Evolutionary conservation across 2,329 filamentous ascomycete genomes (phyloP).

Genomic region (Talaromyces sp.): DNA sequence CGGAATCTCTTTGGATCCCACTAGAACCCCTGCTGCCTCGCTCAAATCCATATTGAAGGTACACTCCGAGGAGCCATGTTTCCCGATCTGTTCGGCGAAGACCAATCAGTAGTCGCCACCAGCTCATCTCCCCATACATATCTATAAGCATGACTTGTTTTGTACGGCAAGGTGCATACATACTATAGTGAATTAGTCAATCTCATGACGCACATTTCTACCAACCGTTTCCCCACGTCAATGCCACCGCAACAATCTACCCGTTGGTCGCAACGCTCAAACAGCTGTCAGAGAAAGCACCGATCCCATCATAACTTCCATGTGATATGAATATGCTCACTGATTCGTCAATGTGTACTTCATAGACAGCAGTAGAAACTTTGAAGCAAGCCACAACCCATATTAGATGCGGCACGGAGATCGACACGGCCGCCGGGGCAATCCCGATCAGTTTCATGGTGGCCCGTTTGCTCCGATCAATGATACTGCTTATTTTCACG

Average conservation of each 20-base stretch:
- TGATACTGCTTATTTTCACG: too few relatives aligned
- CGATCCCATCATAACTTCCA: slow-evolving; percentile 60
- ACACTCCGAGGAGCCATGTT: slow-evolving; percentile 39
- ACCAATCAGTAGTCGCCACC: slow-evolving; percentile 54
- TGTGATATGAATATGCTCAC: slow-evolving; percentile 65
- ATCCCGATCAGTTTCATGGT: slow-evolving; percentile 65
- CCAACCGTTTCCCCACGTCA: slow-evolving; percentile 59
- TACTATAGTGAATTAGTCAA: slow-evolving; percentile 57
- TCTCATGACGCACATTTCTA: slow-evolving; percentile 58
- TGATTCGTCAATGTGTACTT: slow-evolving; percentile 57
- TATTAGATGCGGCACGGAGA: slow-evolving; percentile 10
- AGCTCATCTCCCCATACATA: slow-evolving; percentile 50
- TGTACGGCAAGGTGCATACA: too few relatives aligned
- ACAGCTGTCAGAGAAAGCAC: slow-evolving; percentile 61
- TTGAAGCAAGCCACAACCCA: slow-evolving; percentile 54
- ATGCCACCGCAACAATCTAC: slow-evolving; percentile 51
- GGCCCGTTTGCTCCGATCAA: slow-evolving; percentile 49
- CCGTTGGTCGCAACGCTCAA: slow-evolving; percentile 48
- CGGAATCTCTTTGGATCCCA: slow-evolving; percentile 6
- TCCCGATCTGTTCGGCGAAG: slow-evolving; percentile 61
- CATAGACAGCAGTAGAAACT: slow-evolving; percentile 59
- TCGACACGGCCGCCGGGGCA: slow-evolving; percentile 52
- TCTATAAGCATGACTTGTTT: too few relatives aligned
- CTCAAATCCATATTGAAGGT: background rate
- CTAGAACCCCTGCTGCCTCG: slow-evolving; percentile 1